Conservation (phyloP, 139 green algal genomes). For the Zygnema cylindricum region DNA sequence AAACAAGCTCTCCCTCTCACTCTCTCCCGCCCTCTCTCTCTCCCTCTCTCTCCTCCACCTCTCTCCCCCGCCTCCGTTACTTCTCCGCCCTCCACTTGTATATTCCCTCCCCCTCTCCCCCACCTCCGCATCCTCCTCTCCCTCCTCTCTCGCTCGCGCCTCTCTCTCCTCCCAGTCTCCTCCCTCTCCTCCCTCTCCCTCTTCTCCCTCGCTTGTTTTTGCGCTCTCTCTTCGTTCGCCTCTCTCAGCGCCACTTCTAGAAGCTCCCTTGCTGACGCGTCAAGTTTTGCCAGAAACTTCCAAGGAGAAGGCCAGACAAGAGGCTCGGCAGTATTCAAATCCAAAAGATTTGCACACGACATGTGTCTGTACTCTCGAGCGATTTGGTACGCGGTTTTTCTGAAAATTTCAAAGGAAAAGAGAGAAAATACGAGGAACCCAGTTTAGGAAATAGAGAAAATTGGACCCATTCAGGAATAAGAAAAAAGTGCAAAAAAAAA, state of each 20-base stretch:
- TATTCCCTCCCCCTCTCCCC: too few species aligned
- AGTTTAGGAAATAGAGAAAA: neutral
- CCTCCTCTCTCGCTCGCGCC: too few species aligned
- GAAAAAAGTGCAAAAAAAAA: too few species aligned
- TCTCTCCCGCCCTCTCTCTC: too few species aligned
- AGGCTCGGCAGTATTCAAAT: neutral
- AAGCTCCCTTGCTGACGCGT: neutral
- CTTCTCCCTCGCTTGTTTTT: neutral
- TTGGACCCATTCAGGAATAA: neutral
- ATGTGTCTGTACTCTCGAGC: slow-evolving; percentile 12
- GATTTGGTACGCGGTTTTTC: slow-evolving; percentile 18
- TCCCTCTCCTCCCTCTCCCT: neutral
- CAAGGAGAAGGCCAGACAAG: slow-evolving; percentile 25
- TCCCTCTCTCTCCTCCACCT: too few species aligned
- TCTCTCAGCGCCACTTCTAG: slow-evolving; percentile 3
- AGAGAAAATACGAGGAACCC: neutral
- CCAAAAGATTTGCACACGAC: slow-evolving; percentile 18
- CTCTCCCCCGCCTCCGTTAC: too few species aligned
- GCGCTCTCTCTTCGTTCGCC: slow-evolving; percentile 17
- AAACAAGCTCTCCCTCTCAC: too few species aligned
- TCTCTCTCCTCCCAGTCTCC: neutral
- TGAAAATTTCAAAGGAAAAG: neutral
- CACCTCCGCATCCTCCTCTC: too few species aligned
- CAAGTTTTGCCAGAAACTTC: slow-evolving; percentile 15
- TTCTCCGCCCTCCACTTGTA: too few species aligned